Base-by-base conservation (phyloP, 164 flowering plant genomes). In the Macadamia tetraphylla region DNA sequence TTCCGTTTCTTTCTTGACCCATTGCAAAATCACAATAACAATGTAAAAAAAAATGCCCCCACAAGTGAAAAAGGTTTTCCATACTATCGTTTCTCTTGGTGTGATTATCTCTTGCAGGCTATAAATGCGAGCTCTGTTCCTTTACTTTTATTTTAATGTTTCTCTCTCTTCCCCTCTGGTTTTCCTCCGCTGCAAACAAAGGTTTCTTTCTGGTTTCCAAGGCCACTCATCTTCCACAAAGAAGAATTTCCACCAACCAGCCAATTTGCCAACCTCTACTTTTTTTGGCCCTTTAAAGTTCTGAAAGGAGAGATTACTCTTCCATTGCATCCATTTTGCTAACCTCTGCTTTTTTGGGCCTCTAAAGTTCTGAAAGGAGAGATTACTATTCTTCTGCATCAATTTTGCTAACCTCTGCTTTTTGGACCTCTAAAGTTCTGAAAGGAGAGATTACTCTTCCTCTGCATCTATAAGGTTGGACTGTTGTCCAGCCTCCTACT, bases 101-200 rank as follows among this genome's bases (percentile, higher is more conserved):
- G 23, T 23, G 23, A 23, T 23, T 23, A 23, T 23, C 60, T 32
- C 58, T 29, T 57, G 15, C 65, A 63, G 9, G 69, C 44, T 71
- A 70, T 82, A 68, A 72, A 70, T 78, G 74, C 68, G 60, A 58
- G 63, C 72, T 53, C 17, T 68, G 44, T 13, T 61, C 42, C 3
- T 35, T 63, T 77, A 85, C 23, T 77, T 78, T 79, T 23, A 23
- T 23, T 23, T 0, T 23, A 23, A 85, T 75, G 63, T 71, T 62
- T 55, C 75, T 71, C 72, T 63, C 63, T 74, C 40, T 74, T 70
- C 68, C 35, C 74, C 70, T 35, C 40, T 35, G 40, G 3, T 35
- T 82, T 85, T 84, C 86, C 23, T 23, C 23, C 88, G 83, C 82
- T 89, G 85, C 87, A 84, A 84, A 82, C 84, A 80, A 84, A 87